Percentiles rank a stretch among this genome's conserved stretches.
phyloP scores from a whole-genome alignment of 345 rosid species.

The Salix purpurea region DNA sequence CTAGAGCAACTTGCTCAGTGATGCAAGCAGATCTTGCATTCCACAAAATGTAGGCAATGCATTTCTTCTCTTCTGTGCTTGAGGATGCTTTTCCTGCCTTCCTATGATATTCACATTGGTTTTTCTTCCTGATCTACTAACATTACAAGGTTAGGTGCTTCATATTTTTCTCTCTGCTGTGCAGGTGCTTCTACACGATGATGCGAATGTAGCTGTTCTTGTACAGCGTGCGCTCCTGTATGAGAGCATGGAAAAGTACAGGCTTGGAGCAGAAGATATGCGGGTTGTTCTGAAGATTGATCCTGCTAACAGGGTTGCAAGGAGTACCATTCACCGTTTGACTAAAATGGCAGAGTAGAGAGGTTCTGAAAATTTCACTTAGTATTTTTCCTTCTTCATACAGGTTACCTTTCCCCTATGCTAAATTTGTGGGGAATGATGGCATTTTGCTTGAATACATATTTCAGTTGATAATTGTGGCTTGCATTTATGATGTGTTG shows the following conservation, averaged over 20 bases:
- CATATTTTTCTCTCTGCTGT: conserved; percentile 2
- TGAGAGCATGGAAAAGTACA: conserved; percentile 98
- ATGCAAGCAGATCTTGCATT: too few relatives aligned
- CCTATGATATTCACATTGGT: background rate
- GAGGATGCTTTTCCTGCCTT: background rate
- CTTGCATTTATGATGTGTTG: background rate
- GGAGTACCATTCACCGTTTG: conserved; percentile 94
- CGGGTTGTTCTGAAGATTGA: conserved; percentile 88
- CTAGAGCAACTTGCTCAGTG: too few relatives aligned
- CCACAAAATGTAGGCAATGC: too few relatives aligned
- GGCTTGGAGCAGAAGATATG: conserved; percentile 92
- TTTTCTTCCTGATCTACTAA: background rate
- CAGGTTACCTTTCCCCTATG: conserved; percentile 3
- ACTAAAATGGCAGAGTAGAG: conserved; percentile 65
- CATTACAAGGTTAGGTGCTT: background rate
- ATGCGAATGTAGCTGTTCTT: conserved; percentile 57
- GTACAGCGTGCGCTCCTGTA: conserved; percentile 93
- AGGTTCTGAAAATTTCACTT: background rate
- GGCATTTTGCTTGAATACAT: conserved; percentile 2
- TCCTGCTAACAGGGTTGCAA: conserved; percentile 80
- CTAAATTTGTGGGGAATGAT: conserved; percentile 3
- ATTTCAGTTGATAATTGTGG: background rate
- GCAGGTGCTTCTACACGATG: conserved; percentile 78
- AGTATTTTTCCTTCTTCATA: background rate
- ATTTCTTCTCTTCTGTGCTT: background rate